Evolutionary conservation across 108 stramenopile species (phyloP).

Genomic region (Stephanodiscus minutulus): DNA sequence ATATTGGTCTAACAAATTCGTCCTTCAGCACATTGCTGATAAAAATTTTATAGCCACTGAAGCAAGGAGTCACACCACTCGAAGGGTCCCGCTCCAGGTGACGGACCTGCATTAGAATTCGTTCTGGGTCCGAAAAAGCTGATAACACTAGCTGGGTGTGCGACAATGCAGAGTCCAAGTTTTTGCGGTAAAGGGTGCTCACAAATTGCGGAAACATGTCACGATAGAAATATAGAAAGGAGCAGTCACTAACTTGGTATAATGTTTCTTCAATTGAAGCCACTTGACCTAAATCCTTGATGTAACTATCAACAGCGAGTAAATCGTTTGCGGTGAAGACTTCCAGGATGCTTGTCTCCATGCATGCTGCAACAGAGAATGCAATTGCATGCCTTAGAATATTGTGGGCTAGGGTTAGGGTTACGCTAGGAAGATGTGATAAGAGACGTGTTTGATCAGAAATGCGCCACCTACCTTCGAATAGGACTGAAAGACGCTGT

Average conservation of each 20-base stretch:
- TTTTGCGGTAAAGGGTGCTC: constrained; percentile 25
- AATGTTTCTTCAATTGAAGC: constrained; percentile 38
- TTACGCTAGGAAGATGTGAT: background rate
- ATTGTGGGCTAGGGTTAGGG: background rate
- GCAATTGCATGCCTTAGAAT: constrained; percentile 26
- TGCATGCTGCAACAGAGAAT: constrained; percentile 38
- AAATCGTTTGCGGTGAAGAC: constrained; percentile 31
- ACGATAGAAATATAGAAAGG: constrained; percentile 53
- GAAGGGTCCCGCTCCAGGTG: constrained; percentile 14
- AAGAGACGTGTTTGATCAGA: background rate
- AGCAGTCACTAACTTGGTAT: constrained; percentile 37
- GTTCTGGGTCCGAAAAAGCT: constrained; percentile 46
- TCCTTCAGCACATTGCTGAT: constrained; percentile 24
- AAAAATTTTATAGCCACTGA: constrained; percentile 26
- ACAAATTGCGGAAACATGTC: constrained; percentile 43
- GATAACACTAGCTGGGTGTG: constrained; percentile 34
- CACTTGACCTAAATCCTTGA: constrained; percentile 35
- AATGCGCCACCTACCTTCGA: constrained; percentile 17
- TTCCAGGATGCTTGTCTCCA: constrained; percentile 35
- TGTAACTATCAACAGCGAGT: constrained; percentile 25
- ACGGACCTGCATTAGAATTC: constrained; percentile 22
- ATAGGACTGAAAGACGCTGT: constrained; percentile 47
- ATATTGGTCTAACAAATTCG: constrained; percentile 36
- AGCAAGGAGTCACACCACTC: constrained; percentile 7
- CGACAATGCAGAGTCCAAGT: constrained; percentile 15